phyloP scores from a whole-genome alignment of 805 yeast species.

The Yamadazyma sp. region DNA sequence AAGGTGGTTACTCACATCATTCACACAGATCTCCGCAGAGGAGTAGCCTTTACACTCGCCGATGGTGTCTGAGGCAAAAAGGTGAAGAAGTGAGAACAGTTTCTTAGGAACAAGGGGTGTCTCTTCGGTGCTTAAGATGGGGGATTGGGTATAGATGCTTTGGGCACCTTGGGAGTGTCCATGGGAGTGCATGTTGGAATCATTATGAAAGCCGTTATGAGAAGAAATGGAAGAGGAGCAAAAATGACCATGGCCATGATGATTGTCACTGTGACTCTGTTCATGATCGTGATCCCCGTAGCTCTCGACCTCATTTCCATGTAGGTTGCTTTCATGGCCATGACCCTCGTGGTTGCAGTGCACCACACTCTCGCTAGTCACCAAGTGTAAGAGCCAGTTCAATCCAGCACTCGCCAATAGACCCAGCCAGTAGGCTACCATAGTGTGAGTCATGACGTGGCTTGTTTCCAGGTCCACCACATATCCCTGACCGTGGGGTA shows the following conservation, averaged over 20 bases:
- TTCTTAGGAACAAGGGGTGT: slow-evolving; percentile 5
- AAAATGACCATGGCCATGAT: slow-evolving; percentile 9
- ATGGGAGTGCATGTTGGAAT: slow-evolving; percentile 1
- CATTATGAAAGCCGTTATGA: background rate
- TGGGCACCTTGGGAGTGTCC: background rate
- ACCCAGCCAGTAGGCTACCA: slow-evolving; percentile 57
- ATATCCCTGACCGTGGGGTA: slow-evolving; percentile 66
- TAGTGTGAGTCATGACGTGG: slow-evolving; percentile 35
- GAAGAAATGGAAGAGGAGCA: slow-evolving; percentile 9
- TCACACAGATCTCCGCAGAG: slow-evolving; percentile 38
- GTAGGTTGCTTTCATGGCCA: slow-evolving; percentile 9
- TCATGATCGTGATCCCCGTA: slow-evolving; percentile 12
- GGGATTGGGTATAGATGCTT: background rate
- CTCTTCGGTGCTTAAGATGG: background rate
- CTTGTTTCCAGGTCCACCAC: slow-evolving; percentile 27
- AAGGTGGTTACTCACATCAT: too few relatives aligned
- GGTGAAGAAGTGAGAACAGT: slow-evolving; percentile 5
- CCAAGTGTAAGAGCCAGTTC: slow-evolving; percentile 65
- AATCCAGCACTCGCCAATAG: slow-evolving; percentile 56
- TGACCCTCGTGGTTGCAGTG: slow-evolving; percentile 73
- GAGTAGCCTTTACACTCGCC: slow-evolving; percentile 53
- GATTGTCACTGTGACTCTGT: slow-evolving; percentile 10
- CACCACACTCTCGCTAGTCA: slow-evolving; percentile 78
- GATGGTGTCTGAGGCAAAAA: slow-evolving; percentile 14
- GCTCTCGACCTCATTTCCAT: slow-evolving; percentile 13